Percentiles rank a stretch among this genome's conserved stretches.
phyloP scores from a whole-genome alignment of 306 rosid species.

The Luffa acutangula region DNA sequence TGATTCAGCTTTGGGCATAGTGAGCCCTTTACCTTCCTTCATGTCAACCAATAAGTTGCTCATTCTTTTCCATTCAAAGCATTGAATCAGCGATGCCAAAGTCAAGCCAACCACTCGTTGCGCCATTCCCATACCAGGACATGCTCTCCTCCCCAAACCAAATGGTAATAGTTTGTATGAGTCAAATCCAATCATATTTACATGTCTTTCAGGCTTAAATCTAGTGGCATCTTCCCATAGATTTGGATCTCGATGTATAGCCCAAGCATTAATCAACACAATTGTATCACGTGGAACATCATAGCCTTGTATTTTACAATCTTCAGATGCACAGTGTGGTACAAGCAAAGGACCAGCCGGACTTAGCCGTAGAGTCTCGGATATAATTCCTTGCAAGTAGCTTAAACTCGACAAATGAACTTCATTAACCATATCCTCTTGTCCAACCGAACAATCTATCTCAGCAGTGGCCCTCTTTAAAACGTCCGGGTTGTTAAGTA shows the following conservation, averaged over 20 bases:
- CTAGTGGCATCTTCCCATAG: background rate
- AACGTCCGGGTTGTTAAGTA: background rate
- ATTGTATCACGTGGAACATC: background rate
- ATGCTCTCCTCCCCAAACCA: background rate
- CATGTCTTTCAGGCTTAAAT: background rate
- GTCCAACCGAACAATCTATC: background rate
- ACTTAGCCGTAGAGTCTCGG: background rate
- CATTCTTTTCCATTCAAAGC: background rate
- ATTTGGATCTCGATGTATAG: background rate
- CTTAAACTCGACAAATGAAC: background rate
- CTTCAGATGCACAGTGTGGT: background rate
- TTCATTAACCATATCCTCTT: background rate
- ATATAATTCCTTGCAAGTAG: background rate
- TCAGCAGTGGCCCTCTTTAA: background rate
- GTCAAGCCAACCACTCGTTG: background rate
- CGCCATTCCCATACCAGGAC: background rate
- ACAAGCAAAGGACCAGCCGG: background rate
- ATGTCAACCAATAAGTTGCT: background rate
- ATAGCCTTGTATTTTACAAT: background rate
- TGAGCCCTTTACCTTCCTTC: background rate
- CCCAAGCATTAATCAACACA: background rate
- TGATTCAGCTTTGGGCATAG: background rate
- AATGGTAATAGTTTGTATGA: background rate
- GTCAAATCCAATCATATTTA: background rate
- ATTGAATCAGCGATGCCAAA: background rate